phyloP scores from a whole-genome alignment of 2,329 filamentous ascomycete genomes.

The Curvularia hawaiiensis region DNA sequence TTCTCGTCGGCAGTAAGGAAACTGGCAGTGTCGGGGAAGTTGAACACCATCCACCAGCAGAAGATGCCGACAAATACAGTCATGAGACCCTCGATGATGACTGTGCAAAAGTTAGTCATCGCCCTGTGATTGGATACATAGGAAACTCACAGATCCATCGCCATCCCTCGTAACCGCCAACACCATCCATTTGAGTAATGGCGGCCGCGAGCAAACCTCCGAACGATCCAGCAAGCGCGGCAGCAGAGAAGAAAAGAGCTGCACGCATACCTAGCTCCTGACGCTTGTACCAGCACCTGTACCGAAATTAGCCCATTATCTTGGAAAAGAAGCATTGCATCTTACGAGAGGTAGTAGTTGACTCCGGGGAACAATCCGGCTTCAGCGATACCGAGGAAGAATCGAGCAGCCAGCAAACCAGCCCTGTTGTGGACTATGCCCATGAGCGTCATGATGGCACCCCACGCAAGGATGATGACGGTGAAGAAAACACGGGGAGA shows the following conservation, averaged over 20 bases:
- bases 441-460: constrained; percentile 57
- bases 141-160: constrained; percentile 44
- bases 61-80: constrained; percentile 45
- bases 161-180: constrained; percentile 52
- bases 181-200: constrained; percentile 66
- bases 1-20: constrained; percentile 61
- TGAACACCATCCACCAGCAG: constrained; percentile 64
- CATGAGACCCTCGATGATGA: constrained; percentile 46
- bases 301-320: constrained; percentile 1
- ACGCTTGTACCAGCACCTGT: constrained; percentile 59
- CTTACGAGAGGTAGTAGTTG: constrained; percentile 63
- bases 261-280: constrained; percentile 60
- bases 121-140: not conserved
- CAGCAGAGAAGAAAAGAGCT: constrained; percentile 65
- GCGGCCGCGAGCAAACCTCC: constrained; percentile 62
- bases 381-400: constrained; percentile 47
- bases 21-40: constrained; percentile 65
- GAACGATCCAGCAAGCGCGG: constrained; percentile 64
- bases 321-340: not conserved
- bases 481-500: constrained; percentile 54
- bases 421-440: constrained; percentile 51
- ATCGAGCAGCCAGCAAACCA: constrained; percentile 44
- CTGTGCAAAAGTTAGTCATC: constrained; percentile 23
- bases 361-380: constrained; percentile 48
- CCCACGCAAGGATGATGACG: constrained; percentile 57